phyloP scores from a whole-genome alignment of 73 alveolate species.

The Breviolum minutum region DNA sequence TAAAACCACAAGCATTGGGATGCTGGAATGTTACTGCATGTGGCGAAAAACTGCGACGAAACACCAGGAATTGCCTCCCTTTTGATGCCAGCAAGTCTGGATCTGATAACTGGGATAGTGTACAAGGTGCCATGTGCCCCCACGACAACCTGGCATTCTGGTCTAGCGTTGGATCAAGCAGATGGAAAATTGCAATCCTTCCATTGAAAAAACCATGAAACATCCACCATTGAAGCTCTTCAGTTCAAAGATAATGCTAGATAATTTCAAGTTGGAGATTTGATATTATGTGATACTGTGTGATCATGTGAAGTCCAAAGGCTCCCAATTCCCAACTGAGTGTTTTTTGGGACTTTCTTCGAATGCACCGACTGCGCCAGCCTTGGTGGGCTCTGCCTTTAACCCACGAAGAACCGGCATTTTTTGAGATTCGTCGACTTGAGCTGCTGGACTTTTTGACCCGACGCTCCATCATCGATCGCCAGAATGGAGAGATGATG shows the following conservation, averaged over 20 bases:
- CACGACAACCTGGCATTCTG: too few relatives aligned
- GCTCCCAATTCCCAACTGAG: too few relatives aligned
- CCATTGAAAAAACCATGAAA: neutral
- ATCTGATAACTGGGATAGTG: constrained; percentile 26
- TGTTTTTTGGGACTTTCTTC: neutral
- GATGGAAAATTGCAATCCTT: neutral
- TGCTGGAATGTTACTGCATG: too few relatives aligned
- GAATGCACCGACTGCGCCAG: neutral
- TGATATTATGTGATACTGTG: too few relatives aligned
- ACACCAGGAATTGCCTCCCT: neutral
- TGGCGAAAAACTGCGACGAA: neutral
- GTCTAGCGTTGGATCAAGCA: neutral
- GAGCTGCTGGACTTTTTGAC: too few relatives aligned
- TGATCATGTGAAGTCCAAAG: too few relatives aligned
- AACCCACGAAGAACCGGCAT: constrained; percentile 53
- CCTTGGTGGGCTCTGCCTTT: constrained; percentile 61
- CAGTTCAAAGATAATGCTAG: neutral
- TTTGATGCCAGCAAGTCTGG: constrained; percentile 25
- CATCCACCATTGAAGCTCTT: neutral
- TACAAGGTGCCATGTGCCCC: constrained; percentile 12
- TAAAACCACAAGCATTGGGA: too few relatives aligned
- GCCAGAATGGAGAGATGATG: constrained; percentile 88
- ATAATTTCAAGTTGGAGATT: too few relatives aligned
- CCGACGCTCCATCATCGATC: neutral
- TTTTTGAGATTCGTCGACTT: neutral